Conservation (phyloP, 1,284 basidiomycete genomes). For the Ustilago trichophora region DNA sequence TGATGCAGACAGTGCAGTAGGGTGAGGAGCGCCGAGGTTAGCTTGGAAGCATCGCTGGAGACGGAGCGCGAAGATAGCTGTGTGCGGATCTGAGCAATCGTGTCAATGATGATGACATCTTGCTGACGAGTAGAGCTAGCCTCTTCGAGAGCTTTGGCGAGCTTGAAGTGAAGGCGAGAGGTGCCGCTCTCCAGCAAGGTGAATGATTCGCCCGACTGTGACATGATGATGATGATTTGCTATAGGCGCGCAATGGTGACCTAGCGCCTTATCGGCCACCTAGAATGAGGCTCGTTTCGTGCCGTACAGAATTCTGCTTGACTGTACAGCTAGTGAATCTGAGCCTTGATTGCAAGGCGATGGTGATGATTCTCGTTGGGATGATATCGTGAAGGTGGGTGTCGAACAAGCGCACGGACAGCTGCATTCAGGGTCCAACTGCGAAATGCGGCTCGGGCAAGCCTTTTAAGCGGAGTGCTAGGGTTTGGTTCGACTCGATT, state of each 20-base stretch:
- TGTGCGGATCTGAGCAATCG: constrained; percentile 12
- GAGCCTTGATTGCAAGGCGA: too few relatives aligned
- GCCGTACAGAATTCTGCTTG: too few relatives aligned
- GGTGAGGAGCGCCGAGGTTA: constrained; percentile 21
- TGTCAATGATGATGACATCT: constrained; percentile 23
- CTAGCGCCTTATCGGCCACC: too few relatives aligned
- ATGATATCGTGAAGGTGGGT: not conserved
- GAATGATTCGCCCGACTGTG: constrained; percentile 17
- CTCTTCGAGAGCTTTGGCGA: constrained; percentile 43
- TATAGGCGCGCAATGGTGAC: too few relatives aligned
- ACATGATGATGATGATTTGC: constrained; percentile 8
- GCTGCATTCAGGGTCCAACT: constrained; percentile 24
- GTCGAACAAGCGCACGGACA: not conserved
- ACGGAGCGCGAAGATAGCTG: constrained; percentile 13
- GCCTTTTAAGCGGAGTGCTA: constrained; percentile 1
- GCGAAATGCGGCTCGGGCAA: not conserved
- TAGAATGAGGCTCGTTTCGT: too few relatives aligned
- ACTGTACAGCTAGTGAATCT: too few relatives aligned
- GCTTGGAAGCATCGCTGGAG: constrained; percentile 14
- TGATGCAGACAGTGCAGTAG: constrained; percentile 38
- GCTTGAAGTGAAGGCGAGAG: constrained; percentile 46
- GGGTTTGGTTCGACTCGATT: constrained; percentile 1
- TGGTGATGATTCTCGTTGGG: not conserved
- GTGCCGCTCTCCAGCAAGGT: constrained; percentile 50
- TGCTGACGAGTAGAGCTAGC: not conserved